Percentiles rank a stretch among this genome's conserved stretches.
These are phyloP conservation scores for Talaromyces sp. DNA, from an alignment of 2,329 filamentous ascomycete species.

Conservation along the genomic window DNA sequence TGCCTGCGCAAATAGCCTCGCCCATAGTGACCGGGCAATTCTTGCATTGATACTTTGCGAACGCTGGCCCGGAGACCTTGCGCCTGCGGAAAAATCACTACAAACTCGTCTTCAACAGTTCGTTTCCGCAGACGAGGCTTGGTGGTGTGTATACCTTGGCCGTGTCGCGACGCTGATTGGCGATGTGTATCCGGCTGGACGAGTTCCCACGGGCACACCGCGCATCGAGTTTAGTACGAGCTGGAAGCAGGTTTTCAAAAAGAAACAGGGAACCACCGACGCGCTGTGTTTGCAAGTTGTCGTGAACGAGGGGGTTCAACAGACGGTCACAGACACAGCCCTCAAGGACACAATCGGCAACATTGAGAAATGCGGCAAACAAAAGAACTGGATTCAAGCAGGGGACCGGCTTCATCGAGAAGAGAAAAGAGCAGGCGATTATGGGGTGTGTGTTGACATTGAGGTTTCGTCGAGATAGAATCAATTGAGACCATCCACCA, in stretches of 20 bases:
- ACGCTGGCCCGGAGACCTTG: constrained; percentile 66
- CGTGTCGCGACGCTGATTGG: constrained; percentile 56
- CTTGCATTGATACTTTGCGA: constrained; percentile 68
- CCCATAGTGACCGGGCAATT: constrained; percentile 66
- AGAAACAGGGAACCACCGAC: constrained; percentile 35
- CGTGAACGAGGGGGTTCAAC: constrained; percentile 36
- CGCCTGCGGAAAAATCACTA: constrained; percentile 54
- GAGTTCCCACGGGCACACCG: constrained; percentile 23
- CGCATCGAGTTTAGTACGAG: constrained; percentile 38
- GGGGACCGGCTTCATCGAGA: constrained; percentile 9
- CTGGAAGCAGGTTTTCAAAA: constrained; percentile 40
- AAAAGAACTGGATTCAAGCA: constrained; percentile 50
- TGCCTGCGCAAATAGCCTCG: constrained; percentile 65
- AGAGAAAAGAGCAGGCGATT: constrained; percentile 30
- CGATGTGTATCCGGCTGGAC: constrained; percentile 58
- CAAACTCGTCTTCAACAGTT: constrained; percentile 51
- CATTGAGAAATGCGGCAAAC: constrained; percentile 55
- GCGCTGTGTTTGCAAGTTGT: constrained; percentile 43
- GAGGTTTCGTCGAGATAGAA: constrained; percentile 11
- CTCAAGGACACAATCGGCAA: constrained; percentile 38
- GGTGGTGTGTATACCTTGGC: constrained; percentile 64
- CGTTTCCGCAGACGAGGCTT: constrained; percentile 51
- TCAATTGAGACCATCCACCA: neutral
- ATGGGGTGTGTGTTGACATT: constrained; percentile 38
- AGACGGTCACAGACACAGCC: constrained; percentile 26